These are phyloP conservation scores for Clitoria ternatea DNA, from an alignment of 306 rosid genomes.

Conservation along the genomic window DNA sequence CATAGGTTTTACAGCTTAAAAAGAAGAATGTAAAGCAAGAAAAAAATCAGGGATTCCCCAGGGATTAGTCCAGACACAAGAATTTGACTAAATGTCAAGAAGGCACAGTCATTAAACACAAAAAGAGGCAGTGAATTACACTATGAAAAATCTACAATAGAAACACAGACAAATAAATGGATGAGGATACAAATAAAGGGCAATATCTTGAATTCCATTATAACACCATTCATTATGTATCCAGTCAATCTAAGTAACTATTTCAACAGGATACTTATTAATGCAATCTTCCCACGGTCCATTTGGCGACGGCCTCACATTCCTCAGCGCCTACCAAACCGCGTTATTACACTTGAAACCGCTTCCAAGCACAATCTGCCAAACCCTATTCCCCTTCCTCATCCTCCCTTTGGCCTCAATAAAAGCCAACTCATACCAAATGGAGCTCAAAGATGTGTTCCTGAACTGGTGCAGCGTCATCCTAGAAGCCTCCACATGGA, in stretches of 20 bases:
- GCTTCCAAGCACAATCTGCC: conserved; percentile 91
- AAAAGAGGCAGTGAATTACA: conserved; percentile 27
- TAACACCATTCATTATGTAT: background rate
- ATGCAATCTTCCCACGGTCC: conserved; percentile 85
- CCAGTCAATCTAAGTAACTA: conserved; percentile 40
- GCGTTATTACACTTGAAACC: conserved; percentile 83
- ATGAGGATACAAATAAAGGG: background rate
- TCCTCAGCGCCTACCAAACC: conserved; percentile 67
- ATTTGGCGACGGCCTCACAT: conserved; percentile 52
- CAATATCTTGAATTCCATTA: conserved; percentile 36
- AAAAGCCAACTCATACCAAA: conserved; percentile 75
- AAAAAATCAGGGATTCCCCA: conserved; percentile 19
- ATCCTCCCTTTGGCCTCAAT: conserved; percentile 71
- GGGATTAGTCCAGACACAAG: conserved; percentile 7
- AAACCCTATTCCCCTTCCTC: conserved; percentile 59
- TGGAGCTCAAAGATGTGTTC: conserved; percentile 80
- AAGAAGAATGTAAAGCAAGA: background rate
- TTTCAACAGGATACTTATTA: conserved; percentile 58
- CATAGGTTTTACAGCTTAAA: background rate
- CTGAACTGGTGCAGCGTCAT: conserved; percentile 79
- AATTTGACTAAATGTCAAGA: background rate
- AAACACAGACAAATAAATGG: background rate
- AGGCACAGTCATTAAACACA: conserved; percentile 25
- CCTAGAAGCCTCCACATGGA: conserved; percentile 80
- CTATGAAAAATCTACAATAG: background rate